Conservation (phyloP, 495 filamentous ascomycete genomes). For the Aspergillus coremiiformis region DNA sequence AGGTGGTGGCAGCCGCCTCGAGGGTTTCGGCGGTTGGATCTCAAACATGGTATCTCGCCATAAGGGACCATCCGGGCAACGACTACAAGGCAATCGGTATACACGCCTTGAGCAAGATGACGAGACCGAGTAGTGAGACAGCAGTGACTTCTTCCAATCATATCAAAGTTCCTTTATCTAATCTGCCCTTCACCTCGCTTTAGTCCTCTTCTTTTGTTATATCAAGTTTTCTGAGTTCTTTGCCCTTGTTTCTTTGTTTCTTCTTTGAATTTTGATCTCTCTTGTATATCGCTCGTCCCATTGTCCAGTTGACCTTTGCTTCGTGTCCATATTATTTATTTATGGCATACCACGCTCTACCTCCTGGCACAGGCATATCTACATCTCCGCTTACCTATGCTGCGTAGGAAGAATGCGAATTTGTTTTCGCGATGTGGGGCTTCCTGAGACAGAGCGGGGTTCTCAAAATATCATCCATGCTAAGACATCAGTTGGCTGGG, state of each 20-base stretch:
- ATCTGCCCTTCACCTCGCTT: neutral
- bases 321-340: neutral
- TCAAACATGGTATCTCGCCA: slow-evolving; percentile 53
- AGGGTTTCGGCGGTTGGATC: slow-evolving; percentile 65
- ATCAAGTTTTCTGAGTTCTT: neutral
- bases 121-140: slow-evolving; percentile 19
- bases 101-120: slow-evolving; percentile 60
- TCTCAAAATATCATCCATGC: neutral
- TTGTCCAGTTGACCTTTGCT: neutral
- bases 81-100: slow-evolving; percentile 49
- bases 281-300: neutral
- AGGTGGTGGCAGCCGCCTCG: slow-evolving; percentile 29
- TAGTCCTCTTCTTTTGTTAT: neutral
- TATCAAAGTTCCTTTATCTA: neutral
- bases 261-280: neutral
- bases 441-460: neutral
- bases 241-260: neutral
- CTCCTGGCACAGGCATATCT: neutral
- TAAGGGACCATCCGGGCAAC: slow-evolving; percentile 37
- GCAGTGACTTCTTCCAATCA: neutral
- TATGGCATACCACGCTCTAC: neutral
- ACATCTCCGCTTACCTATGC: neutral
- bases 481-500: neutral
- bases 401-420: neutral
- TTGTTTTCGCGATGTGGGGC: neutral